Base-by-base conservation (phyloP, 2,329 filamentous ascomycete genomes). In the Ampelomyces quisqualis region DNA sequence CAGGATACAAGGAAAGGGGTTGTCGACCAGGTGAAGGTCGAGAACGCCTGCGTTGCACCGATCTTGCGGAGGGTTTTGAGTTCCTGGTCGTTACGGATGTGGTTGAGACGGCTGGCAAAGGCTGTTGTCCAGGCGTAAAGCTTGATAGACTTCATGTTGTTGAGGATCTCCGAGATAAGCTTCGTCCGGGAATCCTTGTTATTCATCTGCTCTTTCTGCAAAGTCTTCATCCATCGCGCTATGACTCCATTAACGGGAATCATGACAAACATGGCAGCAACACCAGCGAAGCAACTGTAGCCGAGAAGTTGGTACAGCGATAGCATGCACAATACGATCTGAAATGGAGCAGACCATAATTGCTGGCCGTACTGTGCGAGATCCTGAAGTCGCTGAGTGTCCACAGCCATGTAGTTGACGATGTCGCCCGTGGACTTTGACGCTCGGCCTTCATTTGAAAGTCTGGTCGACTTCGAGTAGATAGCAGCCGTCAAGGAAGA, bases 61-160 rank as follows among this genome's bases (percentile, higher is more conserved):
- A 98, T 98, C 71, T 91, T 96, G 49, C 93, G 86, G 41, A 98
- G 78, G 18, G 94, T 98, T 74, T 93, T 93, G 40, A 98, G 76
- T 70, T 98, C 93, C 58, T 89, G 81, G 60, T 98, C 93, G 70
- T 98, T 98, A 70, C 93, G 84, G 46, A 98, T 90, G 67, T 88
- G 87, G 71, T 93, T 97, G 44, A 98, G 81, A 71, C 95, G 95
- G 70, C 90, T 93, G 84, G 96, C 95, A 65, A 98, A 98, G 10
- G 93, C 91, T 20, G 85, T 86, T 21, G 90, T 91, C 93, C 93
- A 98, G 20, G 93, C 93, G 67, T 96, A 98, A 14, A 98, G 80
- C 73, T 98, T 98, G 75, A 98, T 77, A 65, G 90, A 95, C 76
- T 98, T 98, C 88, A 98, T 98, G 72, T 97, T 97, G 76, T 94